A percentile compares a stretch with the other conserved stretches of the same genome.
Evolutionary conservation across 176 grass and related monocot genomes (phyloP).

Genomic region (Eragrostis nindensis): DNA sequence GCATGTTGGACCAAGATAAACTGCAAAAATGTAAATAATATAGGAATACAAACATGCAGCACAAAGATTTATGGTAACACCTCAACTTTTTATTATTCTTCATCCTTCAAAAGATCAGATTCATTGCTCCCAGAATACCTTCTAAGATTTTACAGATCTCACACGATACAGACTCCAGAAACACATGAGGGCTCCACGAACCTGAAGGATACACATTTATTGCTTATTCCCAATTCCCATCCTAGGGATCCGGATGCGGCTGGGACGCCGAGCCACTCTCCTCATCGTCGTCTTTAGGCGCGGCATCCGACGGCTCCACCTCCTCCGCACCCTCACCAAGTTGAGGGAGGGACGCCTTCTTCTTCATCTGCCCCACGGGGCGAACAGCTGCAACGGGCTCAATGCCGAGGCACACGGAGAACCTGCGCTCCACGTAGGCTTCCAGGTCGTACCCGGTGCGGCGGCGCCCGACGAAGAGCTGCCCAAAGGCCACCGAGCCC

Average conservation of each 20-base stretch:
- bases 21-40: background rate
- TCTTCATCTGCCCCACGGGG: background rate
- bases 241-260: background rate
- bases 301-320: background rate
- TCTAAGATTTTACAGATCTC: background rate
- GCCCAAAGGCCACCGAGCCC: constrained; percentile 40
- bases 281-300: background rate
- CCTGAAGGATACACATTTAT: background rate
- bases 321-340: background rate
- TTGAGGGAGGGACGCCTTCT: too few relatives aligned
- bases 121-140: background rate
- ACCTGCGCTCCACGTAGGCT: constrained; percentile 21
- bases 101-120: background rate
- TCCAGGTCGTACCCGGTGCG: background rate
- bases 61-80: background rate
- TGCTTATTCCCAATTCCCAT: background rate
- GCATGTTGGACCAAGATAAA: background rate
- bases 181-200: background rate
- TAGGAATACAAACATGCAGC: background rate
- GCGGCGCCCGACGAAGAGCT: constrained; percentile 4
- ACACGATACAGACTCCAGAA: background rate
- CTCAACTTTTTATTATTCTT: background rate
- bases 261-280: background rate
- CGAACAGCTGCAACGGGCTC: background rate
- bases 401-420: background rate